These are phyloP conservation scores for Helianthus tuberosus DNA, from an alignment of 129 eudicot species.

Conservation along the genomic window DNA sequence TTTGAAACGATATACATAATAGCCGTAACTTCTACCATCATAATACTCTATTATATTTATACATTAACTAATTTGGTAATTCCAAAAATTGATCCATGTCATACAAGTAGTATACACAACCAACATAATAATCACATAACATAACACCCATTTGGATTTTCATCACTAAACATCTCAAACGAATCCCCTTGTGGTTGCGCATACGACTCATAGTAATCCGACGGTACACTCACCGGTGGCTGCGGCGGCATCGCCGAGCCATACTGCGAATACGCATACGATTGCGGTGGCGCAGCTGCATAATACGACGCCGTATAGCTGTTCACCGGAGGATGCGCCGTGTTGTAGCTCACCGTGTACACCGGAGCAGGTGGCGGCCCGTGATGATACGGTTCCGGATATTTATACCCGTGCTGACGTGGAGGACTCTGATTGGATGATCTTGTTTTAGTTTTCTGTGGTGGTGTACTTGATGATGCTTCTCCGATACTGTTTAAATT, in stretches of 20 bases:
- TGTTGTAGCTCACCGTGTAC: conserved; percentile 63
- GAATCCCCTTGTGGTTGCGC: conserved; percentile 58
- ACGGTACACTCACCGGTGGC: background rate
- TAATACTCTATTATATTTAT: too few relatives aligned
- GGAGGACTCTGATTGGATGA: conserved; percentile 42
- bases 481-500: conserved; percentile 6
- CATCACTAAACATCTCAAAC: conserved; percentile 82
- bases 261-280: conserved; percentile 44
- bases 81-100: conserved; percentile 21
- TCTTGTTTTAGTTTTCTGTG: conserved; percentile 6
- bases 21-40: too few relatives aligned
- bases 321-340: conserved; percentile 54
- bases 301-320: conserved; percentile 72
- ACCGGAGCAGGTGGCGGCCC: conserved; percentile 41
- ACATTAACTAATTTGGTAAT: background rate
- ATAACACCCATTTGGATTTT: conserved; percentile 79
- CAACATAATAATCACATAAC: conserved; percentile 37
- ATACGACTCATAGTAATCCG: conserved; percentile 23
- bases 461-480: conserved; percentile 20
- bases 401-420: conserved; percentile 38
- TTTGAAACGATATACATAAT: too few relatives aligned
- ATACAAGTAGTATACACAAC: conserved; percentile 51
- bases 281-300: conserved; percentile 43
- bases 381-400: conserved; percentile 38
- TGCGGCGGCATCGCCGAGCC: conserved; percentile 25